These are phyloP conservation scores for Boletus vermiculosoides DNA, from an alignment of 768 basidiomycete genomes.

Conservation along the genomic window DNA sequence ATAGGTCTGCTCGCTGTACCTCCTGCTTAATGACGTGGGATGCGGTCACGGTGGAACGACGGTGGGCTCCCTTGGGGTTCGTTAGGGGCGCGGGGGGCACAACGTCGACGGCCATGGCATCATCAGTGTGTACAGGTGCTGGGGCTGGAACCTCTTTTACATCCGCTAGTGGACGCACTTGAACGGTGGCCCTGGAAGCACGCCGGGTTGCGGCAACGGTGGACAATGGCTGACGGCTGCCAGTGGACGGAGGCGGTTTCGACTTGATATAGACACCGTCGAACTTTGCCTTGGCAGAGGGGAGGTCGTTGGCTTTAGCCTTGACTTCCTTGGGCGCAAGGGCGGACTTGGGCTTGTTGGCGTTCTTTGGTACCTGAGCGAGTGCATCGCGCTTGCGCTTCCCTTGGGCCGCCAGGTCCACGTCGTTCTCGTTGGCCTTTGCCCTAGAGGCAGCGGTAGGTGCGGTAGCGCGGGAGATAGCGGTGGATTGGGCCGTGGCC, in stretches of 20 bases:
- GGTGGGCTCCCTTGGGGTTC: conserved; percentile 10
- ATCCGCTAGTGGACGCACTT: conserved; percentile 26
- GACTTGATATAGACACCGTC: conserved; percentile 65
- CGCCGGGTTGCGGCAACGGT: conserved; percentile 49
- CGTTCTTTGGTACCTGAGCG: conserved; percentile 65
- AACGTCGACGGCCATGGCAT: conserved; percentile 54
- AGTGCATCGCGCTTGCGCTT: conserved; percentile 79
- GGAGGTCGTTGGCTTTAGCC: conserved; percentile 51
- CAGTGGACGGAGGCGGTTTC: conserved; percentile 31
- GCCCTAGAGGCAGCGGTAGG: conserved; percentile 38
- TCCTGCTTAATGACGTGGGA: conserved; percentile 30
- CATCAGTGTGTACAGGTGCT: conserved; percentile 38
- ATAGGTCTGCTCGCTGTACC: conserved; percentile 26
- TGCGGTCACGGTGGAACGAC: conserved; percentile 30
- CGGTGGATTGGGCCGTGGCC: conserved; percentile 35
- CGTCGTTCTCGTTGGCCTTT: conserved; percentile 40
- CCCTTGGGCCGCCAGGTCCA: conserved; percentile 48
- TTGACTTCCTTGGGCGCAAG: conserved; percentile 43
- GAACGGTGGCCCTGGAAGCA: conserved; percentile 30
- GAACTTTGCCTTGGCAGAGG: conserved; percentile 47
- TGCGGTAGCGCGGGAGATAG: conserved; percentile 42
- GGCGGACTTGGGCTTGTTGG: conserved; percentile 35
- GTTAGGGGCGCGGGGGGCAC: conserved; percentile 27
- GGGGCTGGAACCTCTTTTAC: conserved; percentile 28
- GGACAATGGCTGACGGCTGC: conserved; percentile 54